Evolutionary conservation across 2,329 filamentous ascomycete species (phyloP).

Genomic region (Zasmidium cellare): DNA sequence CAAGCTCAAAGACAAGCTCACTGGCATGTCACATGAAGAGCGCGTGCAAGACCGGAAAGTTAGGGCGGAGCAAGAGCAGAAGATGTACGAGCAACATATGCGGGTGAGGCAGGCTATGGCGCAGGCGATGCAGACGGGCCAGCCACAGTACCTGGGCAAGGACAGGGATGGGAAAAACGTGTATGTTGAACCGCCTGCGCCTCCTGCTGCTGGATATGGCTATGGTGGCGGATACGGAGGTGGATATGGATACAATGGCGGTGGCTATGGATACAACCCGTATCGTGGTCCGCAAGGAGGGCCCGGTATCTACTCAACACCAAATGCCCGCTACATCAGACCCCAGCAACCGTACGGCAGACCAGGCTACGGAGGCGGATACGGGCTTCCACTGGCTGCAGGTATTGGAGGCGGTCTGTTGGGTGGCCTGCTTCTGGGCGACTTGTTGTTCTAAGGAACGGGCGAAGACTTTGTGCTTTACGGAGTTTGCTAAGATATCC

Average conservation of each 20-base stretch:
- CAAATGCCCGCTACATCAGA: slow-evolving; percentile 51
- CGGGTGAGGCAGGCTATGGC: slow-evolving; percentile 53
- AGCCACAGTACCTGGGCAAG: slow-evolving; percentile 57
- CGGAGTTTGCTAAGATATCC: background rate
- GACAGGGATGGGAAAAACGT: slow-evolving; percentile 56
- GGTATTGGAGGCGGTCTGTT: slow-evolving; percentile 45
- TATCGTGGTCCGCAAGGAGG: slow-evolving; percentile 40
- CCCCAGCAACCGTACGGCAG: slow-evolving; percentile 51
- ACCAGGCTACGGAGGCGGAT: slow-evolving; percentile 43
- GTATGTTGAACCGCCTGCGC: slow-evolving; percentile 57
- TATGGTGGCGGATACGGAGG: too few relatives aligned
- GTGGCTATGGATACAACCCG: too few relatives aligned
- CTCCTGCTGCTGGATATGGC: slow-evolving; percentile 31
- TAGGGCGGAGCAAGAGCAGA: slow-evolving; percentile 52
- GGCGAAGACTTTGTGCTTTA: background rate
- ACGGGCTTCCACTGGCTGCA: slow-evolving; percentile 45
- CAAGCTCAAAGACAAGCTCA: slow-evolving; percentile 61
- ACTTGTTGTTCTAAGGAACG: slow-evolving; percentile 33
- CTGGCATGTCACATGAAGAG: slow-evolving; percentile 57
- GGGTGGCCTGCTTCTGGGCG: slow-evolving; percentile 50
- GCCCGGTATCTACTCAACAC: slow-evolving; percentile 44
- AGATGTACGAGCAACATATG: slow-evolving; percentile 55
- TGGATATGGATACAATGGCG: too few relatives aligned
- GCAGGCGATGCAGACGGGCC: slow-evolving; percentile 53
- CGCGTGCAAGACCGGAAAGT: slow-evolving; percentile 48